Evolutionary conservation across 2,329 filamentous ascomycete species (phyloP), one percentile per base, ranked within the genome.

Genomic region (Neospermospora avenae): DNA sequence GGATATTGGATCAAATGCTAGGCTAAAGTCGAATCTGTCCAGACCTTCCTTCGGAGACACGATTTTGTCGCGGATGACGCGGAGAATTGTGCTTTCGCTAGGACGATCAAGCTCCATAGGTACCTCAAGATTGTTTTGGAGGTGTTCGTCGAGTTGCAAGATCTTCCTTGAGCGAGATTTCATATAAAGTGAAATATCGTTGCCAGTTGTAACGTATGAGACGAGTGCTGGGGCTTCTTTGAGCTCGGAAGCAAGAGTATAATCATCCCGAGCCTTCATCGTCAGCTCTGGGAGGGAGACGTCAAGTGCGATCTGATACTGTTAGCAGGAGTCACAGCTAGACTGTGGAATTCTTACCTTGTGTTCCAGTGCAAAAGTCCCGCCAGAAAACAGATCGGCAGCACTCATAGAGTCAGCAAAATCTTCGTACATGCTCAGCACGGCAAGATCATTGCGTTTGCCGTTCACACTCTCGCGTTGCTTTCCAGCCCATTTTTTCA

Each of bases 361-460:
- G 24, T 69, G 63, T 10, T 68, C 63, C 52, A 57, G 28, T 18
- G 65, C 68, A 62, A 72, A 71, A 22, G 63, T 60, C 3, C 58
- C 55, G 28, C 61, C 60, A 28, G 71, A 70, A 68, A 79, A 83
- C 1, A 87, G 60, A 72, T 95, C 90, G 20, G 84, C 81, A 41
- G 81, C 80, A 70, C 90, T 92, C 74, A 90, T 77, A 1, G 79
- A 74, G 8, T 86, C 83, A 11, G 80, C 76, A 63, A 86, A 83
- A 1, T 74, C 70, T 18, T 83, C 82, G 52, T 85, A 81, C 3
- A 77, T 76, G 22, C 76, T 73, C 1, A 91, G 73, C 14, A 75
- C 66, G 11, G 71, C 65, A 3, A 75, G 63, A n/a, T 46, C 52
- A 73, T 65, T 60, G 63, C 44, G 41, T 28, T 52, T 56, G 25